These are phyloP conservation scores for Argentina anserina DNA, from an alignment of 306 rosid species.

Conservation along the genomic window DNA sequence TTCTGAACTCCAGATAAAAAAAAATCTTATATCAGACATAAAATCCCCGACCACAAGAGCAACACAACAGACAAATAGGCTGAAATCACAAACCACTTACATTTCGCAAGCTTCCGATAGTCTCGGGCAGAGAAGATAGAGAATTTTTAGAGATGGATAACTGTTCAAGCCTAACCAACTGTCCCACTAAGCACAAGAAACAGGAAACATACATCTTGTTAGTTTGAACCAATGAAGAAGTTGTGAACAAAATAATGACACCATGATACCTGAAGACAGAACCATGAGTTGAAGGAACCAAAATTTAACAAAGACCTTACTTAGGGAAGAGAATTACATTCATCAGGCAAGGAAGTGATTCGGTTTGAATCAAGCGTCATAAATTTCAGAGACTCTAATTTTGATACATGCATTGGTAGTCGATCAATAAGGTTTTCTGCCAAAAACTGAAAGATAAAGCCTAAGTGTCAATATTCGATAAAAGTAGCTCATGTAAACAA, in stretches of 20 bases:
- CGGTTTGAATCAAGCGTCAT: conserved; percentile 82
- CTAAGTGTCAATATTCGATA: neutral
- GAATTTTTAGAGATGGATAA: conserved; percentile 70
- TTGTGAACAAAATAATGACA: conserved; percentile 5
- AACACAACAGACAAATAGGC: conserved; percentile 18
- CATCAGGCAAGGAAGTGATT: conserved; percentile 86
- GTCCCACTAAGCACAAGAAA: conserved; percentile 64
- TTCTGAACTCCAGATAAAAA: no score
- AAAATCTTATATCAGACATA: no score
- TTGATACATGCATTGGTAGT: conserved; percentile 84
- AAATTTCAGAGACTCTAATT: conserved; percentile 78
- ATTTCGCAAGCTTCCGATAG: conserved; percentile 95
- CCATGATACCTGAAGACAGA: neutral
- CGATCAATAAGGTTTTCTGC: conserved; percentile 76
- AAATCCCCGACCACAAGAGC: conserved; percentile 4
- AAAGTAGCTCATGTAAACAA: neutral
- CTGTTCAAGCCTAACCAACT: conserved; percentile 83
- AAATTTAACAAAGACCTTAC: conserved; percentile 13
- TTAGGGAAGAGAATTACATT: conserved; percentile 74
- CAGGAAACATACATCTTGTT: conserved; percentile 21
- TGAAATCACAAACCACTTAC: conserved; percentile 45
- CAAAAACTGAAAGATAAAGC: conserved; percentile 53
- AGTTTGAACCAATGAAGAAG: conserved; percentile 15
- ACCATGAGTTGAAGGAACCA: conserved; percentile 4
- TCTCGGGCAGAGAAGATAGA: conserved; percentile 62